Conservation (phyloP, 2,329 filamentous ascomycete genomes). For the Madurella mycetomatis region DNA sequence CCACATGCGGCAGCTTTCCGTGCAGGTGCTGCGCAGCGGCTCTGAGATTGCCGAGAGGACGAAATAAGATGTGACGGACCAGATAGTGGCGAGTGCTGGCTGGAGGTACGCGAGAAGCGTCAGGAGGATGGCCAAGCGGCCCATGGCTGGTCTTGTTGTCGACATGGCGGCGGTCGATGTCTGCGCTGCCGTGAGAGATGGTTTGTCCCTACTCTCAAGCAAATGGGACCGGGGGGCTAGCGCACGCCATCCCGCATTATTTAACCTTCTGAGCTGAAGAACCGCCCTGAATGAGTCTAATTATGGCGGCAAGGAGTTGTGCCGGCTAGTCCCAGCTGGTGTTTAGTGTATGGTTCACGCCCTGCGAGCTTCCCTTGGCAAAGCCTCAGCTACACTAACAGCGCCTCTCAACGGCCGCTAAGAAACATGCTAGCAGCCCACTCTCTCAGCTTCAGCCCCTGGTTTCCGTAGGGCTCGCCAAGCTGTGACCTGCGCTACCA, state of each 20-base stretch:
- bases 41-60: not conserved
- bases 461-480: not conserved
- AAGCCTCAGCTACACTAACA: no score
- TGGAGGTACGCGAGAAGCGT: conserved; percentile 6
- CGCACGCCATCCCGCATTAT: no score
- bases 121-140: conserved; percentile 1
- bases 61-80: conserved; percentile 10
- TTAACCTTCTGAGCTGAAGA: no score
- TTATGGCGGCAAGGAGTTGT: no score
- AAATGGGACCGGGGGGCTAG: no score
- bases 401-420: not conserved
- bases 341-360: no score
- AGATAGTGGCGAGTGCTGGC: conserved; percentile 10
- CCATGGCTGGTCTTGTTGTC: not conserved
- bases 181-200: not conserved
- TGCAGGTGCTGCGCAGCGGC: not conserved
- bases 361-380: no score
- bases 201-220: no score
- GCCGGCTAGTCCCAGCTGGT: no score
- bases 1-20: not conserved
- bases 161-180: not conserved
- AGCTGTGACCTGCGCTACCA: not conserved
- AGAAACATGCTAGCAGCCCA: not conserved
- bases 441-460: not conserved
- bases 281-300: no score